Evolutionary conservation across 108 stramenopile species (phyloP).

Genomic region (Nitzschia sp.): DNA sequence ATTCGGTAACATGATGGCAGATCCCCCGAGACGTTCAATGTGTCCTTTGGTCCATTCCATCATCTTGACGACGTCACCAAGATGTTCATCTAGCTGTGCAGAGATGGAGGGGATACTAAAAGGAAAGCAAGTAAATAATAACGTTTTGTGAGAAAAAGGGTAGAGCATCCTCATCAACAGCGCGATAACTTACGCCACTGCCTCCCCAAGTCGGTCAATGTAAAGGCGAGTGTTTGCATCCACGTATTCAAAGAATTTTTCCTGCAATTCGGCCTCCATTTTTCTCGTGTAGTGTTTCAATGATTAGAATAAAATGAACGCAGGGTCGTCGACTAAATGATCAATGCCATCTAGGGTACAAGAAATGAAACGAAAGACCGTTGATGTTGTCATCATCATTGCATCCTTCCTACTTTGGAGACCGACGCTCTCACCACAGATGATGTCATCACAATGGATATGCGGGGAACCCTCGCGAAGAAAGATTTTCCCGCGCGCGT

Average conservation of each 20-base stretch:
- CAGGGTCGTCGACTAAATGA: no score
- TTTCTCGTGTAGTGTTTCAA: no score
- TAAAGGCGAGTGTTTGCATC: slow-evolving; percentile 37
- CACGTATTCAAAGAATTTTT: slow-evolving; percentile 46
- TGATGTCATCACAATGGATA: no score
- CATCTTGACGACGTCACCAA: slow-evolving; percentile 69
- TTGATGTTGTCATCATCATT: no score
- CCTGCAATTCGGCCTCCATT: slow-evolving; percentile 20
- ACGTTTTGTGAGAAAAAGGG: not conserved
- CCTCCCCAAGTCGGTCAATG: slow-evolving; percentile 45
- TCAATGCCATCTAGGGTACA: no score
- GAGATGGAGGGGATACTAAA: slow-evolving; percentile 75
- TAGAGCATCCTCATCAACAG: not conserved
- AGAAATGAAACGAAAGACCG: no score
- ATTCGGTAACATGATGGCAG: slow-evolving; percentile 52
- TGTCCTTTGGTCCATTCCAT: slow-evolving; percentile 69
- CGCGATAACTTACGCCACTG: slow-evolving; percentile 47
- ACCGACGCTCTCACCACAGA: no score
- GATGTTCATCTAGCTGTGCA: slow-evolving; percentile 63
- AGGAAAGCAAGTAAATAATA: not conserved
- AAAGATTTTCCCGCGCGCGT: no score
- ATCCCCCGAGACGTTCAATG: slow-evolving; percentile 63
- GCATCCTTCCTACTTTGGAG: no score
- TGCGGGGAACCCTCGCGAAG: no score
- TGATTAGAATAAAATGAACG: no score